phyloP scores from a whole-genome alignment of 2,329 filamentous ascomycete species.

The Colletotrichum orchidophilum region DNA sequence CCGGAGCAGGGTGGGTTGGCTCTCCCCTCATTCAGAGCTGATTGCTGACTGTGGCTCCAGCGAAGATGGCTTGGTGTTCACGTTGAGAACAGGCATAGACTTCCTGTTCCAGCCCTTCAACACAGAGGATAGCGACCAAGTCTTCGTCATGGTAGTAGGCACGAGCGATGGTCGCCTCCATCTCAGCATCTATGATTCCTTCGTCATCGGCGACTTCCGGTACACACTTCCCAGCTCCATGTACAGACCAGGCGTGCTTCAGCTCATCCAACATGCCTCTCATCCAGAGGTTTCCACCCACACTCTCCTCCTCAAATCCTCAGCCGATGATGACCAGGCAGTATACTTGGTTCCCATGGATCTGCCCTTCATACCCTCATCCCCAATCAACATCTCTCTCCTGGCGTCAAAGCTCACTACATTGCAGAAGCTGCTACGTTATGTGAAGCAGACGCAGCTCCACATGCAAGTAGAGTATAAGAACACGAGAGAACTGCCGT shows the following conservation, averaged over 20 bases:
- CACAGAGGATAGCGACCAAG: constrained; percentile 74
- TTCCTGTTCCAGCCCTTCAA: constrained; percentile 72
- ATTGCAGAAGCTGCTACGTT: constrained; percentile 85
- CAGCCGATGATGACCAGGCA: constrained; percentile 49
- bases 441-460: constrained; percentile 81
- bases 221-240: constrained; percentile 50
- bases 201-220: constrained; percentile 76
- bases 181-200: constrained; percentile 86
- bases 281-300: constrained; percentile 82
- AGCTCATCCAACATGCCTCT: constrained; percentile 70
- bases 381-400: constrained; percentile 82
- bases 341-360: constrained; percentile 80
- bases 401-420: constrained; percentile 88
- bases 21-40: not conserved
- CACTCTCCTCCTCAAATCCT: constrained; percentile 69
- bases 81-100: constrained; percentile 74
- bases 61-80: constrained; percentile 72
- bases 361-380: constrained; percentile 82
- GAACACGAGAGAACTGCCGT: constrained; percentile 80
- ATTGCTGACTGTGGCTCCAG: constrained; percentile 37
- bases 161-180: constrained; percentile 77
- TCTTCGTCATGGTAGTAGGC: constrained; percentile 82
- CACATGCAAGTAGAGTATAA: constrained; percentile 87
- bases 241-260: constrained; percentile 42
- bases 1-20: constrained; percentile 67